These are phyloP conservation scores for Dryadomyces quercus-mongolicae DNA, from an alignment of 2,329 filamentous ascomycete species.

Conservation along the genomic window DNA sequence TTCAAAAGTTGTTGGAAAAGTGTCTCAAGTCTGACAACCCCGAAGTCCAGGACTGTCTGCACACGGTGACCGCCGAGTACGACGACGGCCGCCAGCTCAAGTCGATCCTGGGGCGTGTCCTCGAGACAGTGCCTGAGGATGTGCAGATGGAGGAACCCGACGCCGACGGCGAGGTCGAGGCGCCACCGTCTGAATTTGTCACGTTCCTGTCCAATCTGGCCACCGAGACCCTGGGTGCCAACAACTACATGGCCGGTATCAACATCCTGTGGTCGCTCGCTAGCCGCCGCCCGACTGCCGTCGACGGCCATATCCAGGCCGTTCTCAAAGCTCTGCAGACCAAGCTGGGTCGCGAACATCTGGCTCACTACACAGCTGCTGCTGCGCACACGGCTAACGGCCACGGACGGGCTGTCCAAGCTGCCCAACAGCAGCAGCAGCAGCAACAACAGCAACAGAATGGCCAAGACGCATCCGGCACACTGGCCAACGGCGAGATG, in stretches of 20 bases:
- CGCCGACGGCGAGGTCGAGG: constrained; percentile 70
- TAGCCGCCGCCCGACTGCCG: constrained; percentile 69
- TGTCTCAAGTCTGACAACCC: constrained; percentile 76
- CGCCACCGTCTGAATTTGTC: constrained; percentile 71
- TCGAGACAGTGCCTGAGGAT: constrained; percentile 79
- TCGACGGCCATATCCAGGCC: constrained; percentile 77
- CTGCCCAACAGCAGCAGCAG: constrained; percentile 6
- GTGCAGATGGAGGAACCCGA: constrained; percentile 63
- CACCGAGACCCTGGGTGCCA: constrained; percentile 71
- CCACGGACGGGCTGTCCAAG: constrained; percentile 27
- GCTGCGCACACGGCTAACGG: constrained; percentile 29
- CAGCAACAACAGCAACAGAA: constrained; percentile 20
- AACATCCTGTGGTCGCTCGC: constrained; percentile 91
- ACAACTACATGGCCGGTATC: constrained; percentile 75
- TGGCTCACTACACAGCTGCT: constrained; percentile 57
- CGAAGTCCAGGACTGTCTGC: constrained; percentile 87
- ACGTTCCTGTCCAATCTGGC: constrained; percentile 75
- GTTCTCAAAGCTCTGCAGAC: constrained; percentile 89
- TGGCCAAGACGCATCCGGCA: not conserved
- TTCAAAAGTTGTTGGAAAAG: constrained; percentile 87
- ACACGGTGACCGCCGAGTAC: constrained; percentile 57
- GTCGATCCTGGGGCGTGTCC: constrained; percentile 66
- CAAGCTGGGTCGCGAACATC: constrained; percentile 88
- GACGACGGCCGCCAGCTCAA: constrained; percentile 60
- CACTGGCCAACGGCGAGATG: constrained; percentile 27